Evolutionary conservation across 2,329 filamentous ascomycete genomes (phyloP).

Genomic region (Botryotinia globosa): DNA sequence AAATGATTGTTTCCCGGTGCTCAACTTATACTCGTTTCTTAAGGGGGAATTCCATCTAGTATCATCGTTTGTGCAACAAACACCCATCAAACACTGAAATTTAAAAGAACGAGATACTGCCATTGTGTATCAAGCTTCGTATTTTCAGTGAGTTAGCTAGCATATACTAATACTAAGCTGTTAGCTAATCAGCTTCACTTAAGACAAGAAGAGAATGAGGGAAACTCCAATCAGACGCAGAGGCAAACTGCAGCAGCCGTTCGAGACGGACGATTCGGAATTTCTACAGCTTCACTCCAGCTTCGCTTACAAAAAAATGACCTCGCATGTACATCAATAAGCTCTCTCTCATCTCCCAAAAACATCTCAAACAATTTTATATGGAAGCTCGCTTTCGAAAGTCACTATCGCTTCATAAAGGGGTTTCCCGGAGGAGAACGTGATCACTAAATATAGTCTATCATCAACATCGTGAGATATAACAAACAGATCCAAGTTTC

Average conservation of each 20-base stretch:
- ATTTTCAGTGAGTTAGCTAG: too few relatives aligned
- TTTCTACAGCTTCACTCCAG: not conserved
- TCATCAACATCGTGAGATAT: too few relatives aligned
- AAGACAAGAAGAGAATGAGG: not conserved
- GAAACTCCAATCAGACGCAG: not conserved
- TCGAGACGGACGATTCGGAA: not conserved
- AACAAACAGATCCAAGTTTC: too few relatives aligned
- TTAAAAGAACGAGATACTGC: not conserved
- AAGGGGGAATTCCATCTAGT: too few relatives aligned
- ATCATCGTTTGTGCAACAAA: too few relatives aligned
- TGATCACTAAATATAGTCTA: not conserved
- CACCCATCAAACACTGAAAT: too few relatives aligned
- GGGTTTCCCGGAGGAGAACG: rapidly evolving
- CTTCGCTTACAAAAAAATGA: not conserved
- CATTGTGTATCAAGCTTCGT: not conserved
- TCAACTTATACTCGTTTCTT: too few relatives aligned
- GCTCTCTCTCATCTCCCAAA: too few relatives aligned
- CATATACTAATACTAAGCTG: not conserved
- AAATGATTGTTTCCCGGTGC: too few relatives aligned
- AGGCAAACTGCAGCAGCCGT: too few relatives aligned
- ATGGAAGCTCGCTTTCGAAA: too few relatives aligned
- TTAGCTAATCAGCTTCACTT: not conserved
- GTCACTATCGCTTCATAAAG: not conserved
- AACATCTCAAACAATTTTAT: rapidly evolving
- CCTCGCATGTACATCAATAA: not conserved